These are phyloP conservation scores for Funneliformis caledonium DNA, from an alignment of 371 early-diverging fungal genomes.

Conservation along the genomic window DNA sequence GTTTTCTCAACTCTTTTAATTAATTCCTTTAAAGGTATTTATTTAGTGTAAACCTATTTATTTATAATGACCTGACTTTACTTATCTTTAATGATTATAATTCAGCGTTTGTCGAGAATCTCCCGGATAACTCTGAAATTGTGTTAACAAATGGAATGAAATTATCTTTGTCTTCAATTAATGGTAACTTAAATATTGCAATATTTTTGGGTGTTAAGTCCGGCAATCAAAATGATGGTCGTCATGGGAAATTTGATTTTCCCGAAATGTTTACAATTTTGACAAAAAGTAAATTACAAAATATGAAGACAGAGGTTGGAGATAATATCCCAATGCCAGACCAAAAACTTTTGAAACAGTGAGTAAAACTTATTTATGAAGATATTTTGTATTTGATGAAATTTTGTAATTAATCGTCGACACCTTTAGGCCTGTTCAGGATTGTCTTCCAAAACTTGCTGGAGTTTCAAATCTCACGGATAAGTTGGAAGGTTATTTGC, in stretches of 20 bases:
- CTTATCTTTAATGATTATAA: slow-evolving; percentile 18
- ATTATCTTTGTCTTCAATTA: slow-evolving; percentile 34
- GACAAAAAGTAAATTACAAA: slow-evolving; percentile 45
- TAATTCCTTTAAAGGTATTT: slow-evolving; percentile 45
- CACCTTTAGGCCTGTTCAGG: not conserved
- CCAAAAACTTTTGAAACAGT: slow-evolving; percentile 25
- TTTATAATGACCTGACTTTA: not conserved
- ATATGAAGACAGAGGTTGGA: slow-evolving; percentile 55
- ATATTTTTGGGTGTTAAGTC: slow-evolving; percentile 51
- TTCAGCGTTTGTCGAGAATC: slow-evolving; percentile 16
- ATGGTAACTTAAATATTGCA: slow-evolving; percentile 39
- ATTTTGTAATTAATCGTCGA: not conserved
- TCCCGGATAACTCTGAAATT: slow-evolving; percentile 34
- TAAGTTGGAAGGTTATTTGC: slow-evolving; percentile 57
- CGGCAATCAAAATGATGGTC: slow-evolving; percentile 42
- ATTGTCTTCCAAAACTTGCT: slow-evolving; percentile 23
- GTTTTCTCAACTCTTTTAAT: slow-evolving; percentile 8
- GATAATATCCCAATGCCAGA: slow-evolving; percentile 48
- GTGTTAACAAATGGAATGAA: slow-evolving; percentile 45
- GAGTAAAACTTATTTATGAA: not conserved
- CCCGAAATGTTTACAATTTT: slow-evolving; percentile 51
- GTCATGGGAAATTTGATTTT: slow-evolving; percentile 38
- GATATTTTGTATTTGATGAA: not conserved
- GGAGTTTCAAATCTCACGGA: slow-evolving; percentile 36
- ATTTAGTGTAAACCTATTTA: not conserved